Evolutionary conservation across 116 monocot species (phyloP).

Genomic region (Zostera marina): DNA sequence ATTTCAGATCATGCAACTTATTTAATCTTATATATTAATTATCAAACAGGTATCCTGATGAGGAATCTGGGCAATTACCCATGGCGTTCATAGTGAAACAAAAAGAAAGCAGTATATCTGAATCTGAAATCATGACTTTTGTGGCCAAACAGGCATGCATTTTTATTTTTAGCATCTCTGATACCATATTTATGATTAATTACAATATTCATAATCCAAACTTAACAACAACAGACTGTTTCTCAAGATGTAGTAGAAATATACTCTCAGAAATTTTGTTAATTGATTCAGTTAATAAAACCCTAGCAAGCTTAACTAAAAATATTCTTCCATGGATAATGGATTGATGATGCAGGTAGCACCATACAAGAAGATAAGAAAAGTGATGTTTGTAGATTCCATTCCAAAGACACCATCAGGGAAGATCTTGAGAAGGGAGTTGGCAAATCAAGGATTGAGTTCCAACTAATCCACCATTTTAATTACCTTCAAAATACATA

Average conservation of each 20-base stretch:
- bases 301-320: no score
- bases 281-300: no score
- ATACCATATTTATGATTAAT: no score
- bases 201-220: no score
- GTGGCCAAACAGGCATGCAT: slow-evolving; percentile 13
- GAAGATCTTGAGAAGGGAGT: slow-evolving; percentile 15
- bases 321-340: no score
- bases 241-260: no score
- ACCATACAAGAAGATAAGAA: slow-evolving; percentile 21
- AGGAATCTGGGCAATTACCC: slow-evolving; percentile 18
- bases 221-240: no score
- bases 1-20: not conserved
- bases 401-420: slow-evolving; percentile 18
- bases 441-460: not conserved
- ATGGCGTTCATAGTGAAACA: slow-evolving; percentile 23
- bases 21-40: not conserved
- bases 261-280: no score
- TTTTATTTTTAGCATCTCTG: no score
- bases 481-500: no score
- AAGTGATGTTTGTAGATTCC: slow-evolving; percentile 9
- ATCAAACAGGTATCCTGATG: slow-evolving; percentile 13
- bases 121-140: slow-evolving; percentile 8
- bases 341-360: slow-evolving; percentile 10
- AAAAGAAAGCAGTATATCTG: slow-evolving; percentile 8
- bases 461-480: no score